Evolutionary conservation across 371 early-diverging fungal genomes (phyloP).

Genomic region (Fennellomyces sp.): DNA sequence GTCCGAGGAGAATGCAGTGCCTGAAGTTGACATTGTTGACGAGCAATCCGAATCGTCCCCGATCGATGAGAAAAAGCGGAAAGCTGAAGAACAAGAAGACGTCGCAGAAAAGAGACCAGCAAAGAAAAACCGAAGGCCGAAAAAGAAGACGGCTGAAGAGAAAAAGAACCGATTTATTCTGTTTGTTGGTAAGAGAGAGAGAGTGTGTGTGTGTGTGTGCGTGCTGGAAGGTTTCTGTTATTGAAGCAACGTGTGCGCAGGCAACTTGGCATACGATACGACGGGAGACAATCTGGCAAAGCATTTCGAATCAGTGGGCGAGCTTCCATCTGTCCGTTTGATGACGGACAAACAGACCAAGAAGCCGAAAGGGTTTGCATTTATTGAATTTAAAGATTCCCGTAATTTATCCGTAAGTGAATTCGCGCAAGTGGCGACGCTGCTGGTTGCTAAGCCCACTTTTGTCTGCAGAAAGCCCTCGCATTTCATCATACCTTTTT

Average conservation of each 20-base stretch:
- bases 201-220: too few relatives aligned
- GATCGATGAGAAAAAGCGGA: slow-evolving; percentile 8
- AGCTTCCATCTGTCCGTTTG: slow-evolving; percentile 63
- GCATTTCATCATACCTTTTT: slow-evolving; percentile 71
- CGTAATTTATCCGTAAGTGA: slow-evolving; percentile 55
- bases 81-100: slow-evolving; percentile 20
- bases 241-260: too few relatives aligned
- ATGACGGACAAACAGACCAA: slow-evolving; percentile 76
- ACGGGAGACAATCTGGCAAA: slow-evolving; percentile 67
- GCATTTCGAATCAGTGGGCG: slow-evolving; percentile 60
- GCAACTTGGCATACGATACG: slow-evolving; percentile 70
- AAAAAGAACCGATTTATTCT: slow-evolving; percentile 59
- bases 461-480: slow-evolving; percentile 56
- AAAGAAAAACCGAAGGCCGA: slow-evolving; percentile 20
- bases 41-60: slow-evolving; percentile 12
- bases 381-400: slow-evolving; percentile 69
- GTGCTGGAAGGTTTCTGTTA: too few relatives aligned
- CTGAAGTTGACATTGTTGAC: slow-evolving; percentile 40
- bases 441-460: not conserved
- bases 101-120: slow-evolving; percentile 6
- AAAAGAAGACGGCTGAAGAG: slow-evolving; percentile 24
- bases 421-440: not conserved
- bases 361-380: slow-evolving; percentile 80
- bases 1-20: slow-evolving; percentile 45
- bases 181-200: slow-evolving; percentile 65